These are phyloP conservation scores for Pestalotiopsis sp. DNA, from an alignment of 2,329 filamentous ascomycete genomes.

Conservation along the genomic window DNA sequence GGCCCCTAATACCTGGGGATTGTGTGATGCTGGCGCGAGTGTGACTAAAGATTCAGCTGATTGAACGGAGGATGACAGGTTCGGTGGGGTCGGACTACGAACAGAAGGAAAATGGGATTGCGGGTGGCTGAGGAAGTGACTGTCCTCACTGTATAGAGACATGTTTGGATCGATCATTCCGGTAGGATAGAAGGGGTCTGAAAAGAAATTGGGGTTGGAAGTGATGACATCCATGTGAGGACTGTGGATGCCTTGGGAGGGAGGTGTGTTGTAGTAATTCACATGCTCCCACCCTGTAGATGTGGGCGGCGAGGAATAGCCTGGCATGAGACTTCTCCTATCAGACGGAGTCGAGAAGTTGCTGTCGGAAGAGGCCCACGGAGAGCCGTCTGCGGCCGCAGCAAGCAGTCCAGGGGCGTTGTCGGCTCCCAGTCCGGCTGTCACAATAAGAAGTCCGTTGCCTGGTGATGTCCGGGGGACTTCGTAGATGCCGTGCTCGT, in stretches of 20 bases:
- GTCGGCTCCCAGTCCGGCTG: constrained; percentile 34
- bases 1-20: constrained; percentile 38
- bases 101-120: constrained; percentile 45
- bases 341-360: constrained; percentile 51
- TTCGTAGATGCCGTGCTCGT: constrained; percentile 22
- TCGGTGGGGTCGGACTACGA: constrained; percentile 53
- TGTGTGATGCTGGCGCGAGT: constrained; percentile 42
- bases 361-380: constrained; percentile 50
- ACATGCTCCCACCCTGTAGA: constrained; percentile 23
- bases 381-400: constrained; percentile 36
- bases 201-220: constrained; percentile 31
- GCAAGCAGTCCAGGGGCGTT: constrained; percentile 30
- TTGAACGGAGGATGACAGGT: constrained; percentile 45
- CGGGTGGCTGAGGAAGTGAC: constrained; percentile 35
- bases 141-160: constrained; percentile 38
- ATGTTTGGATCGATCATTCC: constrained; percentile 37
- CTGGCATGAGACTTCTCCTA: constrained; percentile 18
- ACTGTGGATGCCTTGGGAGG: constrained; percentile 22
- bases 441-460: constrained; percentile 28
- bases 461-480: constrained; percentile 33
- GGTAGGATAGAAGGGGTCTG: constrained; percentile 25
- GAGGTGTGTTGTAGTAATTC: constrained; percentile 17
- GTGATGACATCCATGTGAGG: constrained; percentile 29
- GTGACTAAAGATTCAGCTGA: constrained; percentile 53
- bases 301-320: constrained; percentile 26